Base-by-base conservation (phyloP, 768 basidiomycete species). In the Lepiota brunneoincarnata region DNA sequence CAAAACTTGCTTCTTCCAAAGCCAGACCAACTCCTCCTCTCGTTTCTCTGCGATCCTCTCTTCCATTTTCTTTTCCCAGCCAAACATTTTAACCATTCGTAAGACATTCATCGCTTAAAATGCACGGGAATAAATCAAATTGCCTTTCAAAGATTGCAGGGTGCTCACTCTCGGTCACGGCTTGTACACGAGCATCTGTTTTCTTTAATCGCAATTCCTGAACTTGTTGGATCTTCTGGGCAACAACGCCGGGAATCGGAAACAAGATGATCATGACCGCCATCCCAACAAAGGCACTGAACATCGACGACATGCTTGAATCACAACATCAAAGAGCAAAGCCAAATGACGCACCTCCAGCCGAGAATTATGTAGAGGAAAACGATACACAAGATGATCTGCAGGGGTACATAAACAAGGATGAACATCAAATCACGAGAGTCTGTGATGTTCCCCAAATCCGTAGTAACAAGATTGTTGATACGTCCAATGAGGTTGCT, bases 401-500 rank as follows among this genome's bases (percentile, higher is more conserved):
- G 74, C 31, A 80, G 56, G 3, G 79, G 79, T 4, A 76, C 68
- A 49, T 73, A 72, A 10, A 78, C 42, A 9, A 74, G 38, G 10
- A 67, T 57, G 43, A 71, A 54, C 34, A 75, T 55, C 52, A 76
- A 71, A 48, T 77, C 72, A 18, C 73, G 65, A 18, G 71, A 64
- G 9, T 69, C 69, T 9, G 63, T 63, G 48, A 79, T 77, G 51
- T 69, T 71, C 17, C 59, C 62, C 55, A 78, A 49, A 68, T 92
- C 90, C 3, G 85, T 84, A 4, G 88, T 83, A 49, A 90, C 80
- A 5, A 91, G 72, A 49, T 90, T 91, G 65, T 87, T 91, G 63
- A 93, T 85, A 62, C 82, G 87, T 23, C 91, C 90, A 28, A 86
- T 77, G 10, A 90, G 67, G 60, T 86, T 85, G 31, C 55, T 59